Percentiles rank a stretch among this genome's conserved stretches.
phyloP scores from a whole-genome alignment of 1,139 yeast genomes.

The Lodderomyces margitis region DNA sequence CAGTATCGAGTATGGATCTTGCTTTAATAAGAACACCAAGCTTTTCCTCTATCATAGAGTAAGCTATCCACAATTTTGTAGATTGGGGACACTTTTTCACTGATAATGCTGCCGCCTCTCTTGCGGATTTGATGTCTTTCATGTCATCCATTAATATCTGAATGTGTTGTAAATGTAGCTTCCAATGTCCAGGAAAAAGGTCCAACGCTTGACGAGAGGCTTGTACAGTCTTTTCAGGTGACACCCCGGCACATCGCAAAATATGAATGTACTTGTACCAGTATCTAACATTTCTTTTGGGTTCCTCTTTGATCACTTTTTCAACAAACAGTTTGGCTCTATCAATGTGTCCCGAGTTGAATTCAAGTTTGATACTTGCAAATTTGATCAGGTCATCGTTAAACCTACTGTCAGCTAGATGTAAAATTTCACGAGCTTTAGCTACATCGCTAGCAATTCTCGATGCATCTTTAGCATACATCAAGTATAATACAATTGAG shows the following conservation, averaged over 20 bases:
- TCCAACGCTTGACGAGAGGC: conserved; percentile 46
- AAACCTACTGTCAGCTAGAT: conserved; percentile 20
- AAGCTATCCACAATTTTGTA: conserved; percentile 53
- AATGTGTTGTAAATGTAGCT: conserved; percentile 58
- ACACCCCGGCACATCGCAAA: conserved; percentile 32
- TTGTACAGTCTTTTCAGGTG: conserved; percentile 29
- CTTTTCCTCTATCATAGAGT: conserved; percentile 50
- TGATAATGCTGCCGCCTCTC: conserved; percentile 49
- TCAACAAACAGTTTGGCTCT: conserved; percentile 44
- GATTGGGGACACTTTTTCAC: conserved; percentile 45
- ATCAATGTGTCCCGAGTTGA: conserved; percentile 32
- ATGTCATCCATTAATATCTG: conserved; percentile 43
- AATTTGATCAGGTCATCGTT: conserved; percentile 61
- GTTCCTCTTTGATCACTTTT: conserved; percentile 18
- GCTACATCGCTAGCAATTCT: conserved; percentile 41
- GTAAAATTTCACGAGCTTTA: conserved; percentile 49
- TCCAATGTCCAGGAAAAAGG: conserved; percentile 44
- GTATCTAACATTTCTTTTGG: conserved; percentile 42
- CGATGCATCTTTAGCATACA: conserved; percentile 76
- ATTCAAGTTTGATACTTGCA: conserved; percentile 67
- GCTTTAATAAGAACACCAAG: conserved; percentile 53
- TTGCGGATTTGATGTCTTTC: conserved; percentile 36
- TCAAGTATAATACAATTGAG: conserved; percentile 52
- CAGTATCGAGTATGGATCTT: conserved; percentile 71
- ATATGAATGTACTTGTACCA: conserved; percentile 67